phyloP scores from a whole-genome alignment of 345 rosid species.

The Combretum micranthum region DNA sequence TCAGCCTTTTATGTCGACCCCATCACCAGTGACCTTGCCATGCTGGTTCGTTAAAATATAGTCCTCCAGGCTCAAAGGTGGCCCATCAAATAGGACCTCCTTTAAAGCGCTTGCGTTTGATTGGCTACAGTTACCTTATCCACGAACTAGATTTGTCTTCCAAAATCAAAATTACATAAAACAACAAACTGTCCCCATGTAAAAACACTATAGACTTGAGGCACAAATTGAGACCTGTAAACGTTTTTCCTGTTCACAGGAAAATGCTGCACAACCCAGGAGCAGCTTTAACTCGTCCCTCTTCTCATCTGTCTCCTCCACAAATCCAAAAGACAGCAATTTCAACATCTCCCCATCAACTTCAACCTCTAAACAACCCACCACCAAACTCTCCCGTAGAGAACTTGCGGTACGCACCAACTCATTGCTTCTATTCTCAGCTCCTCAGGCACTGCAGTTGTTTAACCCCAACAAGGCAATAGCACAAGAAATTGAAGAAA shows the following conservation, averaged over 20 bases:
- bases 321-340: slow-evolving; percentile 17
- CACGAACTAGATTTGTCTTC: not conserved
- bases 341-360: slow-evolving; percentile 18
- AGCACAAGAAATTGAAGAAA: slow-evolving; percentile 11
- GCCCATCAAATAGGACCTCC: not conserved
- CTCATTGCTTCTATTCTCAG: slow-evolving; percentile 53
- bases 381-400: slow-evolving; percentile 51
- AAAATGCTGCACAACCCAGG: slow-evolving; percentile 39
- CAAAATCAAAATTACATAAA: not conserved
- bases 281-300: slow-evolving; percentile 18
- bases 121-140: slow-evolving; percentile 8
- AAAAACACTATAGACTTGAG: no score
- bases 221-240: no score
- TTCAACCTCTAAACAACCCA: slow-evolving; percentile 11
- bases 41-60: not conserved
- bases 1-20: no score
- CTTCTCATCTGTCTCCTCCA: slow-evolving; percentile 26
- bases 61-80: not conserved
- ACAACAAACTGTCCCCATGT: no score
- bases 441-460: slow-evolving; percentile 36
- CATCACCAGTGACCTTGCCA: no score
- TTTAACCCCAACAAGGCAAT: slow-evolving; percentile 19
- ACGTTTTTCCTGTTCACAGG: no score
- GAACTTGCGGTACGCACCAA: slow-evolving; percentile 33
- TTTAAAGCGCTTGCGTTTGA: slow-evolving; percentile 1